phyloP scores from a whole-genome alignment of 768 basidiomycete species.

The Termitomyces sp. region DNA sequence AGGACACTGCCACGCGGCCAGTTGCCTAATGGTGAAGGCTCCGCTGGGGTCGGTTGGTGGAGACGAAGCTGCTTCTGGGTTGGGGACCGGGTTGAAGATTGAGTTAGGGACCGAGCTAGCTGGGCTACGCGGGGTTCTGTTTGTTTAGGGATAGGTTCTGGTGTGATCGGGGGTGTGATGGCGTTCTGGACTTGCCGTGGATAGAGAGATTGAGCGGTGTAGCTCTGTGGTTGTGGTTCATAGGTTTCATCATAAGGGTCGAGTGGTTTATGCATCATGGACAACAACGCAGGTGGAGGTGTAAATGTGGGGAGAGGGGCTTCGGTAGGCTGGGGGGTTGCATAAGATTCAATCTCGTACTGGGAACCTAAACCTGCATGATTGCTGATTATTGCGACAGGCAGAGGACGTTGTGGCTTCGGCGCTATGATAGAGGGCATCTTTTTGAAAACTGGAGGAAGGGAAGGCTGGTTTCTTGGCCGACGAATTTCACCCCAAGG shows the following conservation, averaged over 20 bases:
- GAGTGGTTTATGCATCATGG: slow-evolving; percentile 6
- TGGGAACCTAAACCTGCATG: slow-evolving; percentile 33
- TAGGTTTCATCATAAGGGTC: not conserved
- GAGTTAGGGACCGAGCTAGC: slow-evolving; percentile 8
- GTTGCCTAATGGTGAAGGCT: slow-evolving; percentile 41
- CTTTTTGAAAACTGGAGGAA: slow-evolving; percentile 27
- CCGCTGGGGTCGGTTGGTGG: slow-evolving; percentile 19
- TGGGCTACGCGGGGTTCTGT: not conserved
- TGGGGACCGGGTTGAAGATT: not conserved
- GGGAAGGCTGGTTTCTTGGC: slow-evolving; percentile 11
- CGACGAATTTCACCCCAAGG: slow-evolving; percentile 26
- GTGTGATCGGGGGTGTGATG: slow-evolving; percentile 3
- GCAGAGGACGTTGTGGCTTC: slow-evolving; percentile 31
- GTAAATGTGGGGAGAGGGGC: slow-evolving; percentile 16
- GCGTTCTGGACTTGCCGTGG: slow-evolving; percentile 20
- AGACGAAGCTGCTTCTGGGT: slow-evolving; percentile 17
- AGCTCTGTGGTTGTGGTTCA: slow-evolving; percentile 8
- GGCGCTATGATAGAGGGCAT: slow-evolving; percentile 38
- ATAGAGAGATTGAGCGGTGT: slow-evolving; percentile 24
- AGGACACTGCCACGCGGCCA: slow-evolving; percentile 46
- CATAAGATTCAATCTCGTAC: slow-evolving; percentile 45
- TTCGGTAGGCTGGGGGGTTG: slow-evolving; percentile 19
- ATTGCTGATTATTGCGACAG: slow-evolving; percentile 28
- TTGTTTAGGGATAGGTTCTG: not conserved
- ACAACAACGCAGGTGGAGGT: slow-evolving; percentile 6